Evolutionary conservation across 2,329 filamentous ascomycete species (phyloP).

Genomic region (Venturia nashicola): DNA sequence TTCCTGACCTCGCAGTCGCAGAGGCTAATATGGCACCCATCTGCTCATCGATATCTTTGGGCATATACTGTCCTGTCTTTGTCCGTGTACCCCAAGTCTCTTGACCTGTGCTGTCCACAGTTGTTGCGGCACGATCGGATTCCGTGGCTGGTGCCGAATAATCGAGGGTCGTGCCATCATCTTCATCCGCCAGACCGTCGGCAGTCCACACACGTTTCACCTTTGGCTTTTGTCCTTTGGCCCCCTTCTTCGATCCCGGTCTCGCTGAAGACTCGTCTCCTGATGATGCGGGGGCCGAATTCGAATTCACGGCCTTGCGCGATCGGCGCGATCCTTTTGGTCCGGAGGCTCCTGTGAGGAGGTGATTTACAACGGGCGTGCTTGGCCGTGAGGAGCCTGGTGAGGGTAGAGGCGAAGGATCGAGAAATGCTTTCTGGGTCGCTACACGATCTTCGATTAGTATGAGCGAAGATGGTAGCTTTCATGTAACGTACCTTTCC

Average conservation of each 20-base stretch:
- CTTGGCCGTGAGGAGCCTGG: conserved; percentile 68
- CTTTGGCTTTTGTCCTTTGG: conserved; percentile 53
- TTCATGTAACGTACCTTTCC: neutral
- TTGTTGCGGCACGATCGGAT: conserved; percentile 39
- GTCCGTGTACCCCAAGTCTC: conserved; percentile 77
- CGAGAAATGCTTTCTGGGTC: conserved; percentile 20
- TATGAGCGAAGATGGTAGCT: neutral
- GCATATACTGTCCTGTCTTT: conserved; percentile 79
- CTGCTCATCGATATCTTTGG: conserved; percentile 88
- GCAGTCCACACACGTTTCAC: conserved; percentile 88
- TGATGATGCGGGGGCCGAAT: conserved; percentile 56
- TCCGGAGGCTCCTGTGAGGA: conserved; percentile 49
- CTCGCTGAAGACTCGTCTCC: conserved; percentile 60
- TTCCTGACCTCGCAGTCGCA: conserved; percentile 53
- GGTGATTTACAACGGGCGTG: conserved; percentile 56
- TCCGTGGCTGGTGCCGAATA: conserved; percentile 53
- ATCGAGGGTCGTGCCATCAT: conserved; percentile 66
- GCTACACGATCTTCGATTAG: conserved; percentile 15
- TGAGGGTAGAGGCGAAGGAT: conserved; percentile 46
- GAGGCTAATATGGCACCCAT: conserved; percentile 78
- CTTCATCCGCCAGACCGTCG: conserved; percentile 76
- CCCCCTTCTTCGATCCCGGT: conserved; percentile 16
- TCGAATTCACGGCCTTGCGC: conserved; percentile 48
- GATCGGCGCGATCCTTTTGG: conserved; percentile 69
- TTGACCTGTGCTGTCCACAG: conserved; percentile 53